These are phyloP conservation scores for Verbascum thapsus DNA, from an alignment of 257 asterid species.

Conservation along the genomic window DNA sequence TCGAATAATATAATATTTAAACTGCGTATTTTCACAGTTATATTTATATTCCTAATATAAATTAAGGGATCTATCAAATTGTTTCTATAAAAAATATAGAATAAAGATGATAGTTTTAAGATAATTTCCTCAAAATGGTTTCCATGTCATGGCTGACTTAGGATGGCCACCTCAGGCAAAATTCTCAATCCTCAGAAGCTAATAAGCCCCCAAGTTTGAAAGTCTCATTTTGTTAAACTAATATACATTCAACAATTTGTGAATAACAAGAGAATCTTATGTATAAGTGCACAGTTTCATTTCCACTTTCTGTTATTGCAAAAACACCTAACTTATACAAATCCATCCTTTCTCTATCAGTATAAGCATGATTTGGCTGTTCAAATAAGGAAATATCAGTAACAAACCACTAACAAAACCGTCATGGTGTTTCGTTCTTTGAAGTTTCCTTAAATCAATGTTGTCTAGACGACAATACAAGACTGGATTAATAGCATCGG, in stretches of 20 bases:
- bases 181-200: not conserved
- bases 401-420: constrained; percentile 2
- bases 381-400: constrained; percentile 20
- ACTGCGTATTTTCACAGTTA: too few species aligned
- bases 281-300: not conserved
- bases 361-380: not conserved
- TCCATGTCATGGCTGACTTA: constrained; percentile 44
- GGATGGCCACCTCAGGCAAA: not conserved
- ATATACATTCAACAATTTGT: not conserved
- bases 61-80: too few species aligned
- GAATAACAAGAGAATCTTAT: not conserved
- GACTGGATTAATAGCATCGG: not conserved
- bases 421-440: not conserved
- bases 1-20: too few species aligned
- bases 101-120: not conserved
- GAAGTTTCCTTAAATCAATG: not conserved
- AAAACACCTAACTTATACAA: constrained; percentile 36
- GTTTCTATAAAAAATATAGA: too few species aligned
- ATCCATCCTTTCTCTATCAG: constrained; percentile 2
- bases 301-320: constrained; percentile 31
- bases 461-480: not conserved
- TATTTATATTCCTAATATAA: too few species aligned
- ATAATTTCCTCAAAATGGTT: constrained; percentile 26
- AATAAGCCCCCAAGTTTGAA: constrained; percentile 24
- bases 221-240: not conserved